These are phyloP conservation scores for Trichophaea hybrida DNA, from an alignment of 2,329 filamentous ascomycete genomes.

Conservation along the genomic window DNA sequence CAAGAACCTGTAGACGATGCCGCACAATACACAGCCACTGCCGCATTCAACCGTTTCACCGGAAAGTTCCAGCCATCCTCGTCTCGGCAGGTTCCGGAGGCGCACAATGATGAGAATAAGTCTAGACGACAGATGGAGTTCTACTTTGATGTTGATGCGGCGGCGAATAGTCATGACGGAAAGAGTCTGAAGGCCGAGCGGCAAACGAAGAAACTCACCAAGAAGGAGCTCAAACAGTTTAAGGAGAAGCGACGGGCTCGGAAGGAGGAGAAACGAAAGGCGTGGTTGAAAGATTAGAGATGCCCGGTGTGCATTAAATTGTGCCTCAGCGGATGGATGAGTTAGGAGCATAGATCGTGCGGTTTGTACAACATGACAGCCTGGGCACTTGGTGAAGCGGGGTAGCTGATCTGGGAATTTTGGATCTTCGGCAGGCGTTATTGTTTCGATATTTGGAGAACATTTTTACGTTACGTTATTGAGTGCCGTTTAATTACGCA, in stretches of 20 bases:
- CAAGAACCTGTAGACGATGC: slow-evolving; percentile 20
- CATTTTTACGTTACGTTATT: no score
- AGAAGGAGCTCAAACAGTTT: slow-evolving; percentile 77
- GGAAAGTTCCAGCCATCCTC: slow-evolving; percentile 56
- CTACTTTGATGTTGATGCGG: slow-evolving; percentile 90
- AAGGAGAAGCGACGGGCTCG: slow-evolving; percentile 76
- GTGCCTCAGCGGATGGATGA: no score
- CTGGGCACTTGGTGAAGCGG: no score
- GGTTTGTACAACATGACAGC: no score
- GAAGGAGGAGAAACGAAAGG: slow-evolving; percentile 88
- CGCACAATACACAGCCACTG: slow-evolving; percentile 49
- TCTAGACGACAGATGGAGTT: slow-evolving; percentile 76
- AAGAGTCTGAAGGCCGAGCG: slow-evolving; percentile 84
- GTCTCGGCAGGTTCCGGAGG: slow-evolving; percentile 51
- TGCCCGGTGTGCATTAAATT: no score
- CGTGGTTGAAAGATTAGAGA: slow-evolving; percentile 67
- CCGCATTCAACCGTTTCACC: slow-evolving; percentile 81
- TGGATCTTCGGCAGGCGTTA: no score
- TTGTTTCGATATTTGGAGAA: no score
- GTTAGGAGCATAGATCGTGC: no score
- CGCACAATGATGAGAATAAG: slow-evolving; percentile 78
- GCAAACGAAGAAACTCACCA: slow-evolving; percentile 66
- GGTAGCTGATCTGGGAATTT: no score
- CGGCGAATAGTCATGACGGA: slow-evolving; percentile 80
- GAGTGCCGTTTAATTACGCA: no score